phyloP scores from a whole-genome alignment of 331 rosid genomes.

The Stylosanthes scabra region DNA sequence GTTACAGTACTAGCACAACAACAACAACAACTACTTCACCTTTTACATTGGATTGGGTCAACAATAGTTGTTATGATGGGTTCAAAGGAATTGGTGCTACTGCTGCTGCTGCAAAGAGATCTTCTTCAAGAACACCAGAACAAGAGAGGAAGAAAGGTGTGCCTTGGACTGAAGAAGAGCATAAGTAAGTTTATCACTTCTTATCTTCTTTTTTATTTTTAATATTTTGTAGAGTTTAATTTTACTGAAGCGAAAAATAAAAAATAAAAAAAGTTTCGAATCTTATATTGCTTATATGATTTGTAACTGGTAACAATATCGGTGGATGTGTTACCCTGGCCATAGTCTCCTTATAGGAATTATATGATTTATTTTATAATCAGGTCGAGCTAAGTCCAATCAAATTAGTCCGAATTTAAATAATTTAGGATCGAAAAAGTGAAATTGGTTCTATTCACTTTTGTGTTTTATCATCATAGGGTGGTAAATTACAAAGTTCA shows the following conservation, averaged over 20 bases:
- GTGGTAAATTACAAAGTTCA: too few relatives aligned
- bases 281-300: too few relatives aligned
- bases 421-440: too few relatives aligned
- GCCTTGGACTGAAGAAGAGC: conserved; percentile 99
- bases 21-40: conserved; percentile 45
- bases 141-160: conserved; percentile 96
- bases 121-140: conserved; percentile 61
- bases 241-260: background rate
- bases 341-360: background rate
- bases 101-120: conserved; percentile 59
- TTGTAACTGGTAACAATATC: background rate
- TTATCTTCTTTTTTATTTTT: background rate
- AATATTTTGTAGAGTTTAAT: background rate
- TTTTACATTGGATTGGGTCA: conserved; percentile 84
- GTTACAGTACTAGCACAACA: conserved; percentile 40
- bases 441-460: too few relatives aligned
- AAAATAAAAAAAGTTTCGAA: too few relatives aligned
- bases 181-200: conserved; percentile 57
- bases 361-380: too few relatives aligned
- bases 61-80: conserved; percentile 50
- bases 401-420: too few relatives aligned
- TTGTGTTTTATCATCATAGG: too few relatives aligned
- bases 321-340: conserved; percentile 25
- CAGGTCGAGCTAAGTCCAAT: too few relatives aligned
- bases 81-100: conserved; percentile 47